These are phyloP conservation scores for Termitomyces sp. DNA, from an alignment of 768 basidiomycete species.

Conservation along the genomic window DNA sequence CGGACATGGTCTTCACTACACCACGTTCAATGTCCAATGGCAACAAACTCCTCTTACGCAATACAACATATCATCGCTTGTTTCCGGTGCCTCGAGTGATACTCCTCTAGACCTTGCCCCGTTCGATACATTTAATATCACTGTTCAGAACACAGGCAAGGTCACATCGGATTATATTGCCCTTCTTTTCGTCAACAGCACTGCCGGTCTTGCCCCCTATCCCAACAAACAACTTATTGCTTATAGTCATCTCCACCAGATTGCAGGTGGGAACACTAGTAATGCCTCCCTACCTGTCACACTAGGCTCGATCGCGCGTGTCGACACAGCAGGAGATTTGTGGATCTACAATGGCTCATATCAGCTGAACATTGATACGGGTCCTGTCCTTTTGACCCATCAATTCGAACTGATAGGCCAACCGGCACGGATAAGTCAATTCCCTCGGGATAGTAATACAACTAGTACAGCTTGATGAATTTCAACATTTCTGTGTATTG, in stretches of 20 bases:
- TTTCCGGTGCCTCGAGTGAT: slow-evolving; percentile 17
- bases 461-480: not conserved
- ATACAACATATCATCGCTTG: slow-evolving; percentile 37
- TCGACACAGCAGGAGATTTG: slow-evolving; percentile 38
- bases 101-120: slow-evolving; percentile 33
- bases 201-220: slow-evolving; percentile 41
- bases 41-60: slow-evolving; percentile 22
- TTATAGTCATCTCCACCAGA: slow-evolving; percentile 34
- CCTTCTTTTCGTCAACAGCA: slow-evolving; percentile 43
- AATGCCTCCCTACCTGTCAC: slow-evolving; percentile 35
- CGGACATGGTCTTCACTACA: slow-evolving; percentile 52
- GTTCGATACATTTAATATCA: slow-evolving; percentile 44
- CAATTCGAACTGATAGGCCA: slow-evolving; percentile 38
- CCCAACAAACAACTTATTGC: slow-evolving; percentile 47
- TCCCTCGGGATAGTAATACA: slow-evolving; percentile 21
- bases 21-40: slow-evolving; percentile 40
- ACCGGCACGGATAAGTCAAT: slow-evolving; percentile 31
- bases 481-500: not conserved
- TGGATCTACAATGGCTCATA: slow-evolving; percentile 45
- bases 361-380: slow-evolving; percentile 35
- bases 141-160: slow-evolving; percentile 42
- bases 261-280: slow-evolving; percentile 18
- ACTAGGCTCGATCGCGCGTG: slow-evolving; percentile 43
- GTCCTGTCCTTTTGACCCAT: slow-evolving; percentile 27
- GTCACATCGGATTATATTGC: slow-evolving; percentile 50